Base-by-base conservation (phyloP, 1,284 basidiomycete genomes). In the Veloporphyrellus conicus region DNA sequence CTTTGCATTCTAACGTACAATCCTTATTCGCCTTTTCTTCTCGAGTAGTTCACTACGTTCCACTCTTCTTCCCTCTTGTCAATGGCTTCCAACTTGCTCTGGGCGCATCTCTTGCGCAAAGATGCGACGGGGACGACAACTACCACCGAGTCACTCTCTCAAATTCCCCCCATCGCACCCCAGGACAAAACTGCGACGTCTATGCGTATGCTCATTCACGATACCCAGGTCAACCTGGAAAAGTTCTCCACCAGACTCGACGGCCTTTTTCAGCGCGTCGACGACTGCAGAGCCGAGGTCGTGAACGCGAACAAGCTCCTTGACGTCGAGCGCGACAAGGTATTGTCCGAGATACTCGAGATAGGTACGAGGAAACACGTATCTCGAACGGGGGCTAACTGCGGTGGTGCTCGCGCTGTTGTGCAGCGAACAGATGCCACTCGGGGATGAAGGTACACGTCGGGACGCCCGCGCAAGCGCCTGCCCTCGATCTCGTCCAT, bases 171-270 rank as follows among this genome's bases (percentile, higher is more conserved):
- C 15, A 58, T 76, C 18, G 71, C 71, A 1, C 83, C 82, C 6
- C 54, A 76, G 20, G 83, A 87, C 66, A 84, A 76, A 55, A 74
- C 75, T 10, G 77, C 73, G 14, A 82, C 81, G 2, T 82, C 84
- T 8, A 79, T 81, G 64, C 74, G 82, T 23, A 75, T 87, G 53
- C 71, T 87, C 10, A 66, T 87, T 6, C 78, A 84, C 52, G 83
- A 86, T 60, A 84, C 81, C 1, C 81, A 84, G 51, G 73, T 73
- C 11, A 76, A 78, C 47, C 70, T 85, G 37, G 81, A 85, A 60
- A 76, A 70, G 53, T 84, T 84, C 53, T 74, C 78, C 0, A 65
- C 66, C 15, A 69, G 72, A 33, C 72, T 79, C 10, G 74, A 74
- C 18, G 64, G 68, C 22, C 64, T 84, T 19, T 59, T 71, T 2